These are phyloP conservation scores for Monosporascus ibericus DNA, from an alignment of 2,329 filamentous ascomycete species.

Conservation along the genomic window DNA sequence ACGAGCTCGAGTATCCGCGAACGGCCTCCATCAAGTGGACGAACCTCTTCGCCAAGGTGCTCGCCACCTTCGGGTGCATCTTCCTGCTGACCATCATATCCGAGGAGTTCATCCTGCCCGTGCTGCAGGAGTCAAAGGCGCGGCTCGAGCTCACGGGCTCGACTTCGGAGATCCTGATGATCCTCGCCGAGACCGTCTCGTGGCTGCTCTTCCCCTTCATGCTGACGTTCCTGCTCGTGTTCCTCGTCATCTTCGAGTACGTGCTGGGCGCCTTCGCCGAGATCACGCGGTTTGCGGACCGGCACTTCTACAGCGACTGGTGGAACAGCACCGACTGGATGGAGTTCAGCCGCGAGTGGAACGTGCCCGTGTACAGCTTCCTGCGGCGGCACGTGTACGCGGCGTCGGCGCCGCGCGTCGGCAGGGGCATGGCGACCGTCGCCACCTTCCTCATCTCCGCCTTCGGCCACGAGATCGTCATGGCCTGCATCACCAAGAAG, in stretches of 20 bases:
- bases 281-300: conserved; percentile 86
- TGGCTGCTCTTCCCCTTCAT: conserved; percentile 95
- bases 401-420: conserved; percentile 70
- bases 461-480: conserved; percentile 87
- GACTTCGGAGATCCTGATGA: conserved; percentile 62
- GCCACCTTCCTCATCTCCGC: conserved; percentile 91
- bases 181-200: conserved; percentile 84
- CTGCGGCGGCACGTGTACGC: conserved; percentile 91
- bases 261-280: conserved; percentile 91
- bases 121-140: conserved; percentile 64
- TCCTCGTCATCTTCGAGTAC: conserved; percentile 98
- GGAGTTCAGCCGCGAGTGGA: conserved; percentile 95
- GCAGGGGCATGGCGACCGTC: conserved; percentile 69
- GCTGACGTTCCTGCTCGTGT: conserved; percentile 90
- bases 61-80: conserved; percentile 92
- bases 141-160: conserved; percentile 42
- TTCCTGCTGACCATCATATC: conserved; percentile 87
- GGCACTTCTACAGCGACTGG: conserved; percentile 83
- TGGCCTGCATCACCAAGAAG: conserved; percentile 98
- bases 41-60: conserved; percentile 75
- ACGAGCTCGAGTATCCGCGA: conserved; percentile 93
- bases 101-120: conserved; percentile 92
- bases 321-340: conserved; percentile 84
- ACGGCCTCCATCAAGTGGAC: conserved; percentile 69
- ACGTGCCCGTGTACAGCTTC: conserved; percentile 95